Percentiles rank a stretch among this genome's conserved stretches.
These are phyloP conservation scores for Tylopilus sp. DNA, from an alignment of 1,284 basidiomycete species.

Conservation along the genomic window DNA sequence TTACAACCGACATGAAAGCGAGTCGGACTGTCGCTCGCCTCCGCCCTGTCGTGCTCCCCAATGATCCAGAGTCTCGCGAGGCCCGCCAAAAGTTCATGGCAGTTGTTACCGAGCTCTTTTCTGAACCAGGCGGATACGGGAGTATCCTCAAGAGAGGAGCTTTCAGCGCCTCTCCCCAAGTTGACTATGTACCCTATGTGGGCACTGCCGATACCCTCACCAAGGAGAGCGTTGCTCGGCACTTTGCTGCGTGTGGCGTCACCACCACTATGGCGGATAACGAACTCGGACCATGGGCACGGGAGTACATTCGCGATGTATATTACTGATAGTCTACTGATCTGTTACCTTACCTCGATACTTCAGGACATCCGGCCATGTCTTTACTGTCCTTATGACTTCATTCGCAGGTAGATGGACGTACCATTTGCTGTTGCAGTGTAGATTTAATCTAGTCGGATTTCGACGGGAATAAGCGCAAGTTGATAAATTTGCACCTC, in stretches of 20 bases:
- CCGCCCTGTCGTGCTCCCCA: constrained; percentile 34
- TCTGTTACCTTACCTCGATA: constrained; percentile 13
- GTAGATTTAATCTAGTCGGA: constrained; percentile 16
- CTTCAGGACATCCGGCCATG: constrained; percentile 28
- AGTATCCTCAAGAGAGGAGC: constrained; percentile 34
- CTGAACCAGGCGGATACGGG: constrained; percentile 34
- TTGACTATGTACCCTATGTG: constrained; percentile 27
- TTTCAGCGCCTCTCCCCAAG: constrained; percentile 35
- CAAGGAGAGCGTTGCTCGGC: constrained; percentile 33
- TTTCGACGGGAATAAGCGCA: neutral
- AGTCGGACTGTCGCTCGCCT: constrained; percentile 43
- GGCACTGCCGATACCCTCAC: constrained; percentile 26
- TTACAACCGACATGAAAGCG: constrained; percentile 41
- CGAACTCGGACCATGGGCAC: constrained; percentile 43
- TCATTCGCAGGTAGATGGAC: constrained; percentile 2
- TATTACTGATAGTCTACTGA: constrained; percentile 19
- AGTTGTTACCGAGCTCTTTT: constrained; percentile 38
- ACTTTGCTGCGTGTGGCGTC: constrained; percentile 41
- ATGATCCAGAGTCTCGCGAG: constrained; percentile 30
- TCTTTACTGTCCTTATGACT: constrained; percentile 20
- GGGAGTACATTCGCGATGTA: constrained; percentile 33
- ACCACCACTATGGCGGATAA: constrained; percentile 34
- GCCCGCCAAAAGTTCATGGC: constrained; percentile 38
- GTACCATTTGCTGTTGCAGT: constrained; percentile 17
- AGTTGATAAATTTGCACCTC: neutral